A percentile compares a stretch with the other conserved stretches of the same genome.
These are phyloP conservation scores for Eucalyptus guilfoylei DNA, from an alignment of 345 rosid genomes.

Conservation along the genomic window DNA sequence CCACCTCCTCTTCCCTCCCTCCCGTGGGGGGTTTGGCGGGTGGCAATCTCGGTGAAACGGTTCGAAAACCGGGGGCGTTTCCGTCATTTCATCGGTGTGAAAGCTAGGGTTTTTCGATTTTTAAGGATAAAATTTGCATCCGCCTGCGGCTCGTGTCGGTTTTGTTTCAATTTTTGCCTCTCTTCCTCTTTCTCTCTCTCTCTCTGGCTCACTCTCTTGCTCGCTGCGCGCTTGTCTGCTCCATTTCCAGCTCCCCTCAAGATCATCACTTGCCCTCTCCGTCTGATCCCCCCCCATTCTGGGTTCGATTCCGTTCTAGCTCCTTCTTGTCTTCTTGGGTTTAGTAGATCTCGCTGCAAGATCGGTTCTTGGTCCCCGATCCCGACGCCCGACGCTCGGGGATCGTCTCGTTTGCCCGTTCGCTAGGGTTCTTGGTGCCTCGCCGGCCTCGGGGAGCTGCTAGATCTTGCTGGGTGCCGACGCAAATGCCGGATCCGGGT, in stretches of 20 bases:
- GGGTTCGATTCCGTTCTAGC: background rate
- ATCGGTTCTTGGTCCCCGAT: background rate
- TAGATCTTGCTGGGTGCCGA: background rate
- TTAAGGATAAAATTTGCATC: background rate
- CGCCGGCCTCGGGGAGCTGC: background rate
- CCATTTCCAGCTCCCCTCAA: background rate
- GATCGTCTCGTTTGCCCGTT: background rate
- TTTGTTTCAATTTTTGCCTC: background rate
- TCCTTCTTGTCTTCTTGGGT: background rate
- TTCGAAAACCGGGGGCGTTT: background rate
- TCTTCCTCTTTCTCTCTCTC: background rate
- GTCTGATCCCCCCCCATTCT: background rate
- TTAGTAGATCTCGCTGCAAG: background rate
- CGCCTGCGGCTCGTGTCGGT: background rate
- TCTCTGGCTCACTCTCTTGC: background rate
- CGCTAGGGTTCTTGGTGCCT: background rate
- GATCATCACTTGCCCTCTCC: background rate
- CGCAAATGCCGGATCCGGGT: conserved; percentile 1
- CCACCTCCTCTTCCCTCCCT: background rate
- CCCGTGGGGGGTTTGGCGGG: background rate
- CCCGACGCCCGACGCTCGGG: background rate
- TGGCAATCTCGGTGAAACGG: background rate
- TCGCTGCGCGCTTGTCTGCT: background rate
- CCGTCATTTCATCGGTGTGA: background rate
- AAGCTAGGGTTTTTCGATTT: conserved; percentile 1